Evolutionary conservation across 2,329 filamentous ascomycete species (phyloP).

Genomic region (Tolypocladium album): DNA sequence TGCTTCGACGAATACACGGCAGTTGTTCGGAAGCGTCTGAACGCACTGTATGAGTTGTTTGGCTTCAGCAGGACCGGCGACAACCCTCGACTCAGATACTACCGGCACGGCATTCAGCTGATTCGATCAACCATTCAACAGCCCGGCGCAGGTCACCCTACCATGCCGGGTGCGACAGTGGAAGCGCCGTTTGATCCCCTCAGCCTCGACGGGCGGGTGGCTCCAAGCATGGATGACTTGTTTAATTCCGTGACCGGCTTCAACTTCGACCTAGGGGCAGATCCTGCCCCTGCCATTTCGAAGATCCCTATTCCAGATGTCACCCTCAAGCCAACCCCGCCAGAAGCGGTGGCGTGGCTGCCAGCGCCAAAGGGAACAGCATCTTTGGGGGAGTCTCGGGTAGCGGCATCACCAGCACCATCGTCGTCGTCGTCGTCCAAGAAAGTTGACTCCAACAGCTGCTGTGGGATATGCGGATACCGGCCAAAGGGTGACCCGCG

Average conservation of each 20-base stretch:
- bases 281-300: background rate
- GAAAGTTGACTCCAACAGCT: slow-evolving; percentile 30
- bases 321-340: slow-evolving; percentile 4
- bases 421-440: background rate
- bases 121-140: slow-evolving; percentile 26
- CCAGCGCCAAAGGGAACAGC: background rate
- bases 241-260: slow-evolving; percentile 10
- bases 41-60: slow-evolving; percentile 28
- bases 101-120: slow-evolving; percentile 28
- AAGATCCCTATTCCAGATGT: background rate
- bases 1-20: slow-evolving; percentile 32
- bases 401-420: background rate
- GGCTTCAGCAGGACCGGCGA: background rate
- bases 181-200: background rate
- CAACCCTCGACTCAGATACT: slow-evolving; percentile 28
- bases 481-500: slow-evolving; percentile 44
- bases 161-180: background rate
- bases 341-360: background rate
- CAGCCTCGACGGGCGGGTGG: background rate
- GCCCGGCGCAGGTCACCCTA: background rate
- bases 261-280: slow-evolving; percentile 4
- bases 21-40: slow-evolving; percentile 28
- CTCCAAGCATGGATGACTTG: slow-evolving; percentile 8
- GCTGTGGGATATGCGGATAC: slow-evolving; percentile 43
- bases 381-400: no score